These are phyloP conservation scores for Nemania sp. DNA, from an alignment of 2,329 filamentous ascomycete genomes.

Conservation along the genomic window DNA sequence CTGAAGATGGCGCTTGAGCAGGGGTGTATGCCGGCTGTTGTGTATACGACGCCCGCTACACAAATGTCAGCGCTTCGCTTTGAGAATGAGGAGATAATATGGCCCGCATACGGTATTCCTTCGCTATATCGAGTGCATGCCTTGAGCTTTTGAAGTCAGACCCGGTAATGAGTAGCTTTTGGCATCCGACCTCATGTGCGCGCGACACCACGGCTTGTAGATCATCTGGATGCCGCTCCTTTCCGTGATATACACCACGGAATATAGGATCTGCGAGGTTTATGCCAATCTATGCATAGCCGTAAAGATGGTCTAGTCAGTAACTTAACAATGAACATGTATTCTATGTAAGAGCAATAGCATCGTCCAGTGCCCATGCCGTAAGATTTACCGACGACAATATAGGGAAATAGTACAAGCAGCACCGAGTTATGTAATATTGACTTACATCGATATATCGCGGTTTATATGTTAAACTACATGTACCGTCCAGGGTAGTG, in stretches of 20 bases:
- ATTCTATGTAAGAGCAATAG: neutral
- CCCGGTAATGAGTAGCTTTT: slow-evolving; percentile 92
- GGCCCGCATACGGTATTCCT: slow-evolving; percentile 73
- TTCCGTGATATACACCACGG: slow-evolving; percentile 84
- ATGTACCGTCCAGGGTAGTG: slow-evolving; percentile 18
- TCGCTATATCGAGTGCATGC: slow-evolving; percentile 78
- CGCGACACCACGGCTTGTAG: slow-evolving; percentile 81
- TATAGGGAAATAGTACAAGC: neutral
- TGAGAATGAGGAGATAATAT: neutral
- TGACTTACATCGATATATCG: slow-evolving; percentile 72
- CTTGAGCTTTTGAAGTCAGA: slow-evolving; percentile 84
- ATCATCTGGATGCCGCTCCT: slow-evolving; percentile 78
- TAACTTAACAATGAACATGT: slow-evolving; percentile 3
- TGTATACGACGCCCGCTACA: slow-evolving; percentile 80
- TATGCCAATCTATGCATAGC: slow-evolving; percentile 78
- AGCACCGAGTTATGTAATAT: neutral
- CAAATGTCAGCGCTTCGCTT: slow-evolving; percentile 19
- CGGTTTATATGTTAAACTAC: slow-evolving; percentile 57
- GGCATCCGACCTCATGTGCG: slow-evolving; percentile 81
- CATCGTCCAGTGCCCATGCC: neutral
- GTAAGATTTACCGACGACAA: neutral
- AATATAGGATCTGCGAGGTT: slow-evolving; percentile 96
- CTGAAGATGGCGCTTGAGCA: slow-evolving; percentile 87
- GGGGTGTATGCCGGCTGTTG: slow-evolving; percentile 93
- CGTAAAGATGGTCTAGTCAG: slow-evolving; percentile 13